These are phyloP conservation scores for Sporothrix schenckii DNA, from an alignment of 2,329 filamentous ascomycete genomes.

Conservation along the genomic window DNA sequence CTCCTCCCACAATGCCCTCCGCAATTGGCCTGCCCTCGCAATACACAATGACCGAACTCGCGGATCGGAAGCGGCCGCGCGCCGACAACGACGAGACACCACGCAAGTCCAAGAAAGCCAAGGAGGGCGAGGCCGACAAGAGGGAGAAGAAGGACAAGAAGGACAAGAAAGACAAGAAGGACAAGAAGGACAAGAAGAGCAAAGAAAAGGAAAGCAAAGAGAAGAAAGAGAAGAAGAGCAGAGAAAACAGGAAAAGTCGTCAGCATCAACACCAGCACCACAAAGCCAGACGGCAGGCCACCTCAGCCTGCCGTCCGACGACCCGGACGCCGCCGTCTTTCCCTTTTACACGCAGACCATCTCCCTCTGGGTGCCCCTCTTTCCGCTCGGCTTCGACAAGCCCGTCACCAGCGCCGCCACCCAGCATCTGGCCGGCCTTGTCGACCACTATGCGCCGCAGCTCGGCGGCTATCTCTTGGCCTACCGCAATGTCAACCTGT, in stretches of 20 bases:
- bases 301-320: neutral
- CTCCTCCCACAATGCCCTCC: conserved; percentile 30
- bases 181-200: conserved; percentile 29
- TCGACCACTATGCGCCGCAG: conserved; percentile 75
- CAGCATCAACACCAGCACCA: neutral
- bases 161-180: conserved; percentile 25
- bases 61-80: conserved; percentile 29
- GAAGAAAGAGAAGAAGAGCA: neutral
- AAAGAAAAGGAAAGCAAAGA: conserved; percentile 7
- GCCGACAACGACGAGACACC: conserved; percentile 28
- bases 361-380: conserved; percentile 77
- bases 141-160: conserved; percentile 24
- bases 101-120: conserved; percentile 34
- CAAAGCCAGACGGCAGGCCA: neutral
- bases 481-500: conserved; percentile 70
- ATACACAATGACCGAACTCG: conserved; percentile 24
- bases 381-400: conserved; percentile 68
- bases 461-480: conserved; percentile 74
- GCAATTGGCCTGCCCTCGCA: conserved; percentile 4
- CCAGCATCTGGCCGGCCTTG: conserved; percentile 73
- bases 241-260: neutral
- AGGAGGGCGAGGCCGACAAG: conserved; percentile 21
- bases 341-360: conserved; percentile 80
- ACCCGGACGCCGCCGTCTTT: conserved; percentile 45
- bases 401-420: conserved; percentile 71